Evolutionary conservation across 495 filamentous ascomycete genomes (phyloP), one percentile per base, ranked within the genome.

Genomic region (Penicillium alfredii): DNA sequence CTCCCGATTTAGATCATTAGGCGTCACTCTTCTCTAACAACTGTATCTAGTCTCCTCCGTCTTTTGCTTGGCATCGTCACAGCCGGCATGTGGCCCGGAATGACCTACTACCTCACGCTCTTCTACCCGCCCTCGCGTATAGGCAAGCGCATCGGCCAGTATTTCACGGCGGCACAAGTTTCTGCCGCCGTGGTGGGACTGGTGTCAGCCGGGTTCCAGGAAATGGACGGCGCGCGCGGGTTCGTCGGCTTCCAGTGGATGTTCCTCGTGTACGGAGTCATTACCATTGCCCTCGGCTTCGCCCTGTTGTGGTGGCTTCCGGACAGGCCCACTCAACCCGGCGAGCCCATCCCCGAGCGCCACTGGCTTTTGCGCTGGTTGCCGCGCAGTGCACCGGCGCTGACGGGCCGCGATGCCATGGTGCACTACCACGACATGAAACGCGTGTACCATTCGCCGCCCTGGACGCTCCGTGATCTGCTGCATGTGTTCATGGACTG

Each of bases 71-170:
- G 88, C 26, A 72, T 93, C 35, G 87, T 94, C 12, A 88, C 86
- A 51, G 88, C 88, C 7, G 88, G 88, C 11, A 87, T 94, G 79
- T 94, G 88, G 87, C 88, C 88, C 2, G 88, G 88, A 23, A 94
- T 94, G 88, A 76, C 88, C 12, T 94, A 92, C 60, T 94, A 93
- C 49, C 71, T 95, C 13, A 92, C 88, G 1, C 71, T 94, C 10
- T 94, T 93, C 69, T 95, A 95, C 52, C 88, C 87, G 0, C 85
- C 88, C 0, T 83, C 80, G 1, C 76, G 84, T 7, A 92, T 82
- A 4, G 88, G 88, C 3, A 94, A 92, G 55, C 73, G 88, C 4
- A 93, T 94, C 38, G 88, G 88, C 13, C 73, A 80, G 45, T 94
- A 94, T 54, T 95, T 86, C 54, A 94, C 88, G 4, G 88, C 88